Percentiles rank a stretch among this genome's conserved stretches.
These are phyloP conservation scores for Paraphoma chrysanthemicola DNA, from an alignment of 2,329 filamentous ascomycete species.

Conservation along the genomic window DNA sequence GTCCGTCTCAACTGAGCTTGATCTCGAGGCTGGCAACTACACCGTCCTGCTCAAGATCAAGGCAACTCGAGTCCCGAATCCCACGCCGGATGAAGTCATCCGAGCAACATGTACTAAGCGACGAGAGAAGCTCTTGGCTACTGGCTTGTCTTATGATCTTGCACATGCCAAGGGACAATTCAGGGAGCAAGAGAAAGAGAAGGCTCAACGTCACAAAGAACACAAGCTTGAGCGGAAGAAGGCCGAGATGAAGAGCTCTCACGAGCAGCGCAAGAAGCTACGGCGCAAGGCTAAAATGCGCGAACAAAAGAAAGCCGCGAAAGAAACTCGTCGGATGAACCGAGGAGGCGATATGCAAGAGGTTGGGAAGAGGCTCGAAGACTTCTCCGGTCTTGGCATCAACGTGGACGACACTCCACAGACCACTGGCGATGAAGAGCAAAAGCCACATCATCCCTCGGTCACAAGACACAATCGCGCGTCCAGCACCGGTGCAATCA, in stretches of 20 bases:
- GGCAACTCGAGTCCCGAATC: constrained; percentile 63
- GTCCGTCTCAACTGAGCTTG: constrained; percentile 78
- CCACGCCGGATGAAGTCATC: constrained; percentile 71
- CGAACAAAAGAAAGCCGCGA: constrained; percentile 47
- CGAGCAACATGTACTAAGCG: constrained; percentile 66
- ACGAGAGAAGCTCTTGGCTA: constrained; percentile 75
- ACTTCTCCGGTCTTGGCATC: constrained; percentile 43
- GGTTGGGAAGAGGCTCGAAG: constrained; percentile 34
- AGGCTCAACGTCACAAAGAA: constrained; percentile 49
- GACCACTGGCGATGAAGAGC: constrained; percentile 35
- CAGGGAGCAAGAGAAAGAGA: constrained; percentile 58
- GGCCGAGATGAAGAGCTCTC: constrained; percentile 45
- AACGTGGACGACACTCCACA: constrained; percentile 41
- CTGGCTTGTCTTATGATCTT: constrained; percentile 74
- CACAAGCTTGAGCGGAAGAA: constrained; percentile 46
- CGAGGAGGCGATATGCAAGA: constrained; percentile 31
- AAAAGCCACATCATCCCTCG: constrained; percentile 34
- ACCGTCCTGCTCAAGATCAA: constrained; percentile 77
- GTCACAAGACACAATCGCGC: constrained; percentile 39
- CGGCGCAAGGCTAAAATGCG: constrained; percentile 48
- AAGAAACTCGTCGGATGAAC: constrained; percentile 32
- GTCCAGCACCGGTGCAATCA: constrained; percentile 34
- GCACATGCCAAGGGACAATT: constrained; percentile 71
- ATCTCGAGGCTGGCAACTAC: constrained; percentile 77
- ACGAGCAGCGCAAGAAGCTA: constrained; percentile 43